Evolutionary conservation across 2,329 filamentous ascomycete species (phyloP), one percentile per base, ranked within the genome.

Genomic region (Chrysoporthe deuterocubensis): DNA sequence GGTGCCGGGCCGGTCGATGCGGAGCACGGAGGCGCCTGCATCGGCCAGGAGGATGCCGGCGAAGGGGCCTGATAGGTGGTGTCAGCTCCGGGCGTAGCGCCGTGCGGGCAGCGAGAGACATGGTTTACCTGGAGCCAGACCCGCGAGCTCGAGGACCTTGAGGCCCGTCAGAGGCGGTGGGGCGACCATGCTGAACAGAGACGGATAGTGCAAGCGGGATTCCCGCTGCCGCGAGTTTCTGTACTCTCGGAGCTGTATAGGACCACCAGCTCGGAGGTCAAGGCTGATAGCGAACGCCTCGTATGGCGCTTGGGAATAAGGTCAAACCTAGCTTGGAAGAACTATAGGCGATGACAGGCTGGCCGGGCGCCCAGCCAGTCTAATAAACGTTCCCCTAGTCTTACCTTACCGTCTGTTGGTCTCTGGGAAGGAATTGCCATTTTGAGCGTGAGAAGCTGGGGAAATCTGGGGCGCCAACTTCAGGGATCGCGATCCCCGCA

Each of bases 21-120:
- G 93, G 18, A 98, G 86, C 74, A 97, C 92, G 6, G 89, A 89
- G 65, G 95, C 95, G 75, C 95, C 95, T 72, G 93, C 93, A 80
- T 97, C 94, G 73, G 94, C 90, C 70, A 97, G 90, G 62, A 97
- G 87, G 75, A 97, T 87, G 74, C 94, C 94, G 62, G 93, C 91
- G 78, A 96, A 97, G 56, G 94, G 94, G 37, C 91, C 94, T 65
- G 56, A 18, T 6, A 14, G 9, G 43, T 94, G 71, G 37, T 62
- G 44, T 73, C 61, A 72, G 67, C 63, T 6, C 8, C 1, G n/a
- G 42, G 66, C n/a, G 3, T 57, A 43, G 42, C 13, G 21, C 50
- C 64, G 32, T 26, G 21, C 14, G 16, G 18, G 54, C 37, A 14
- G 26, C 26, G 13, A 14, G 9, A 32, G 11, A 16, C 18, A 14